Conservation (phyloP, 129 eudicot species). For the Chrysanthemum makinoi region DNA sequence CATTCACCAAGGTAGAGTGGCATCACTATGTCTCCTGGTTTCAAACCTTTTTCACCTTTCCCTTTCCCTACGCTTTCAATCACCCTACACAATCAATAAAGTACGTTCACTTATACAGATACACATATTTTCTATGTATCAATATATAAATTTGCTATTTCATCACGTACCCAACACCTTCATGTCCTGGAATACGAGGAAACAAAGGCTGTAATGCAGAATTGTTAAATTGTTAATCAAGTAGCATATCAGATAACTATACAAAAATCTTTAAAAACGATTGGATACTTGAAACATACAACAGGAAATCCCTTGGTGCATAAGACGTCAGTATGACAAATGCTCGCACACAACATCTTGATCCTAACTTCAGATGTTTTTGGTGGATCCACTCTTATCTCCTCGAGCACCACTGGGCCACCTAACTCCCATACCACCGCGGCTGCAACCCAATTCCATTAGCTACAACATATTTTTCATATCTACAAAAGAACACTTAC, state of each 20-base stretch:
- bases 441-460: no score
- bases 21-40: constrained; percentile 22
- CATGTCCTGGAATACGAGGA: no score
- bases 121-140: background rate
- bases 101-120: background rate
- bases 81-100: background rate
- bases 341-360: no score
- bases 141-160: background rate
- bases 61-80: constrained; percentile 19
- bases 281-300: background rate
- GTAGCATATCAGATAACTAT: no score
- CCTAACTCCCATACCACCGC: no score
- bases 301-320: background rate
- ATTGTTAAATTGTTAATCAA: no score
- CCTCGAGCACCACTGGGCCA: no score
- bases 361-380: background rate
- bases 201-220: no score
- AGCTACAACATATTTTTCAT: no score
- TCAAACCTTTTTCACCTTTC: background rate
- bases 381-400: background rate
- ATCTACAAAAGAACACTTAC: background rate
- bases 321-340: background rate
- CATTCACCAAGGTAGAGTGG: constrained; percentile 19
- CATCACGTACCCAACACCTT: background rate
- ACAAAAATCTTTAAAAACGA: no score